Percentiles rank a stretch among this genome's conserved stretches.
These are phyloP conservation scores for Thalassiosira mediterranea DNA, from an alignment of 352 stramenopile species.

Conservation along the genomic window DNA sequence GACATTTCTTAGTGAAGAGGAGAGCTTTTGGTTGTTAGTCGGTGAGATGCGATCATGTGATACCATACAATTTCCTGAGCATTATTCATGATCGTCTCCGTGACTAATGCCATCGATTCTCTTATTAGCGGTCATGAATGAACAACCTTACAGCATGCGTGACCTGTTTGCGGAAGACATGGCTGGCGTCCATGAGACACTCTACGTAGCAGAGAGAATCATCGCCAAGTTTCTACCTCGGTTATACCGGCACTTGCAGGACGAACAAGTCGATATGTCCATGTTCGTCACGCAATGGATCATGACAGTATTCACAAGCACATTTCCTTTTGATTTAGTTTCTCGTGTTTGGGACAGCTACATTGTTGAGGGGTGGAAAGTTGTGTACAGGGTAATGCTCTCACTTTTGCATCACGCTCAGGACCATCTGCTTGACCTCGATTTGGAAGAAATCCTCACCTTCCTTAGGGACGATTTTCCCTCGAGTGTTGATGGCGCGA, in stretches of 20 bases:
- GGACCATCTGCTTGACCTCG: conserved; percentile 56
- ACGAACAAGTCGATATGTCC: conserved; percentile 76
- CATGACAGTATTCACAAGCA: conserved; percentile 94
- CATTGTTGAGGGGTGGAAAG: conserved; percentile 95
- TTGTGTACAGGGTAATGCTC: conserved; percentile 93
- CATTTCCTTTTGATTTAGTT: conserved; percentile 95
- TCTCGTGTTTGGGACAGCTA: conserved; percentile 95
- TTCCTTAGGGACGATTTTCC: conserved; percentile 69
- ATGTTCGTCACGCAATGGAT: conserved; percentile 97
- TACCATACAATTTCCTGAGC: background rate
- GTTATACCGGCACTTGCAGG: conserved; percentile 67
- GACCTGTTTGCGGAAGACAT: conserved; percentile 74
- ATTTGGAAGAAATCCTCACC: conserved; percentile 79
- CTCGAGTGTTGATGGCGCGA: conserved; percentile 49
- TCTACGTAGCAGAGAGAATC: conserved; percentile 70
- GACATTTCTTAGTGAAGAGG: conserved; percentile 89
- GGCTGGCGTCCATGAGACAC: conserved; percentile 65
- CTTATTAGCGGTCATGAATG: conserved; percentile 66
- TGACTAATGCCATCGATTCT: too few species aligned
- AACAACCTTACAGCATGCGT: conserved; percentile 68
- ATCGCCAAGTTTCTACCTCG: conserved; percentile 66
- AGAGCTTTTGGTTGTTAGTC: conserved; percentile 83
- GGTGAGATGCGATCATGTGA: conserved; percentile 34
- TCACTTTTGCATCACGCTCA: conserved; percentile 84
- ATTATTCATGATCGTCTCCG: too few species aligned